Conservation (phyloP, 176 grass and related monocot species). For the Secale cereale region DNA sequence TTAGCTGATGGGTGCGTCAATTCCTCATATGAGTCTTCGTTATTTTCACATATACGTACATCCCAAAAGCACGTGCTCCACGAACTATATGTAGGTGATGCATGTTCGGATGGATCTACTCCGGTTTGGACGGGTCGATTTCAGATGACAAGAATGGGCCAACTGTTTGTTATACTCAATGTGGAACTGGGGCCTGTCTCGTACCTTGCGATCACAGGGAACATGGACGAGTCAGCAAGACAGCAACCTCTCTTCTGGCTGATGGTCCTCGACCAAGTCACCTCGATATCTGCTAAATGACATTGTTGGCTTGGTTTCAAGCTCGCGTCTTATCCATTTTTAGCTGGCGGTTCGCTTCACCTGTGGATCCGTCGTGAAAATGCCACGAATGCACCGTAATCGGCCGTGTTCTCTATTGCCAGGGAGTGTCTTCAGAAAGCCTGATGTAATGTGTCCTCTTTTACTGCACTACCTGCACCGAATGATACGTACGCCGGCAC, state of each 20-base stretch:
- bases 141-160: not conserved
- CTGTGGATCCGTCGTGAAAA: not conserved
- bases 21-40: no score
- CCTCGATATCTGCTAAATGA: not conserved
- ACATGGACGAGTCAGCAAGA: slow-evolving; percentile 27
- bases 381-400: not conserved
- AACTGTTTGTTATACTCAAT: not conserved
- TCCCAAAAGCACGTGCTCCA: no score
- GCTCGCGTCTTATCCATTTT: slow-evolving; percentile 7
- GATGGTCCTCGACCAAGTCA: not conserved
- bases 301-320: not conserved
- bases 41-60: no score
- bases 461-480: not conserved
- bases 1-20: no score
- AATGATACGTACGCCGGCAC: no score
- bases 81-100: not conserved
- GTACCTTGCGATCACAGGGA: not conserved
- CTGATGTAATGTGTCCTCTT: not conserved
- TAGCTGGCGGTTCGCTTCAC: not conserved
- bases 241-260: slow-evolving; percentile 6
- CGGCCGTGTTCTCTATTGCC: no score
- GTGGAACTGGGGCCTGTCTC: slow-evolving; percentile 4
- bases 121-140: not conserved
- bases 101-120: slow-evolving; percentile 7
- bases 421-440: no score